Conservation (phyloP, 2,329 filamentous ascomycete species). For the Aspergillus quadrilineatus region DNA sequence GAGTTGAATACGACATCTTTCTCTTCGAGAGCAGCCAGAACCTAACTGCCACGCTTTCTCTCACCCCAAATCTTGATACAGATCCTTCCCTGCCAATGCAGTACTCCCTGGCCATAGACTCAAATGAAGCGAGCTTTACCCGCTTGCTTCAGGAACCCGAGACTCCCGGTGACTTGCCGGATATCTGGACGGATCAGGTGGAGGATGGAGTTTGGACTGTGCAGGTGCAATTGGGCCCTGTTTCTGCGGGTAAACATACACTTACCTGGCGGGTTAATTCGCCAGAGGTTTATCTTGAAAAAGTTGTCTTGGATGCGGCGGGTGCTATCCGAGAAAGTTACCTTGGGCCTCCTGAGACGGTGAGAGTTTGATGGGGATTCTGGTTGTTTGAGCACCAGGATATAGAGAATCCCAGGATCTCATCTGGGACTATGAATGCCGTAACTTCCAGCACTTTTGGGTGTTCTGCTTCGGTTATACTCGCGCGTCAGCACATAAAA, state of each 20-base stretch:
- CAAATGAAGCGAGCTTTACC: background rate
- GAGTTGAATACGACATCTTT: too few species aligned
- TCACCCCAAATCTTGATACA: slow-evolving; percentile 35
- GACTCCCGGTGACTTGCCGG: slow-evolving; percentile 16
- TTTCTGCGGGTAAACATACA: slow-evolving; percentile 34
- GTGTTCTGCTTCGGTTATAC: too few species aligned
- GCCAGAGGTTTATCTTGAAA: slow-evolving; percentile 50
- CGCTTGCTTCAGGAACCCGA: slow-evolving; percentile 28
- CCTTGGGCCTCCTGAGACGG: slow-evolving; percentile 56
- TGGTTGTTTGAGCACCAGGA: too few species aligned
- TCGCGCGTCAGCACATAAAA: too few species aligned
- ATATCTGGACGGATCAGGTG: slow-evolving; percentile 9
- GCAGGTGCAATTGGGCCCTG: too few species aligned
- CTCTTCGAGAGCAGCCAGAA: too few species aligned
- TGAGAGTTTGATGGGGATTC: too few species aligned
- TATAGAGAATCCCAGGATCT: too few species aligned
- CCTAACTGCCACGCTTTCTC: too few species aligned
- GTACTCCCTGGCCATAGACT: slow-evolving; percentile 21
- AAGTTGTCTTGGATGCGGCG: slow-evolving; percentile 58
- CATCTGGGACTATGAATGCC: too few species aligned
- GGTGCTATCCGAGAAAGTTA: slow-evolving; percentile 52
- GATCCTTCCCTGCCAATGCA: slow-evolving; percentile 46
- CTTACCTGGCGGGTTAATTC: slow-evolving; percentile 51
- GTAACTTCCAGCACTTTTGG: too few species aligned
- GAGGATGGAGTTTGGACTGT: slow-evolving; percentile 17